Evolutionary conservation across 257 asterid species (phyloP), one percentile per base, ranked within the genome.

Genomic region (Voacanga thouarsii): DNA sequence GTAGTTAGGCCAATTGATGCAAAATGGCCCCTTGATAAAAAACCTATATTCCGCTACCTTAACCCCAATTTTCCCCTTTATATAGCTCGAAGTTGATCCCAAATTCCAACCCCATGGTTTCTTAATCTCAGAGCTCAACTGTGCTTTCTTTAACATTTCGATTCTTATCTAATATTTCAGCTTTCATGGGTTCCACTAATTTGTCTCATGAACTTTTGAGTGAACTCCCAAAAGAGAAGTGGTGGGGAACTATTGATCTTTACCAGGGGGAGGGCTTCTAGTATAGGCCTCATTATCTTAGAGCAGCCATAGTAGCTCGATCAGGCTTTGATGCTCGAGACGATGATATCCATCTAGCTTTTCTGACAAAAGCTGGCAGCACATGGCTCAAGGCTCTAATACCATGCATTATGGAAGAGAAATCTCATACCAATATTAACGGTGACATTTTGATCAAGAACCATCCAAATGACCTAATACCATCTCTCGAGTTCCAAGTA

Each of bases 351-450:
- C 39, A 39, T 41, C 26, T 68, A 19, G 51, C 73, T 68, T 68
- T 51, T 37, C 51, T 51, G 1, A 41, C 76, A 63, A 86, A 86
- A 66, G 77, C 89, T 8, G 89, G 87, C 71, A 81, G 87, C 56
- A 86, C 89, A 6, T 68, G 73, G 73, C 73, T 68, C n/a, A 68
- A 68, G 15, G 33, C 73, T 3, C 28, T 68, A 5, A 23, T 68
- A 5, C 18, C 12, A 1, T 68, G 73, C 73, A 39, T 41, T 44
- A 68, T 68, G 73, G 73, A 44, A 5, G 21, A 63, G 43, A 63
- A 63, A 12, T 63, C 69, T 11, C 69, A 43, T 26, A 12, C 43
- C 43, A 3, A 2, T 14, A 28, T 7, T 18, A 2, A 19, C 2
- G 30, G 30, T 37, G 73, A 68, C 51, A 16, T 23, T 19, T 41